phyloP scores from a whole-genome alignment of 2,329 filamentous ascomycete species.

The Onygena corvina region DNA sequence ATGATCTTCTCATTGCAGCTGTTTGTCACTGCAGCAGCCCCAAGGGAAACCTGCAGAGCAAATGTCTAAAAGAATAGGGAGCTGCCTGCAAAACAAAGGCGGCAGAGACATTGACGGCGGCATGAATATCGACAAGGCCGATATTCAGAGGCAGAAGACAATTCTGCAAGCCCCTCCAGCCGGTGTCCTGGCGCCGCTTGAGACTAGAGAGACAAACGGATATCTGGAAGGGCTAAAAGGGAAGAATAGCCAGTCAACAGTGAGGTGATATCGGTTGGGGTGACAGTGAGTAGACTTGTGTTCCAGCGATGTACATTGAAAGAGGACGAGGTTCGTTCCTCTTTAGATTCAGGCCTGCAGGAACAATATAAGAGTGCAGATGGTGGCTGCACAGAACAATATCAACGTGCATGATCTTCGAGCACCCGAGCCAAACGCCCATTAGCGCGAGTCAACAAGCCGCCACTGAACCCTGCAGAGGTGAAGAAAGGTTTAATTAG shows the following conservation, averaged over 20 bases:
- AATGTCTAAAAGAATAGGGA: neutral
- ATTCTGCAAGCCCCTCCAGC: neutral
- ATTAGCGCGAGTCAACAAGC: neutral
- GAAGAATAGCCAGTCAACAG: conserved; percentile 2
- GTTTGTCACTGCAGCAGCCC: conserved; percentile 6
- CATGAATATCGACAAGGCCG: conserved; percentile 1
- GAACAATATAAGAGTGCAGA: neutral
- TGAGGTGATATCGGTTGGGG: neutral
- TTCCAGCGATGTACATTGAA: conserved; percentile 2
- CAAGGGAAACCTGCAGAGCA: neutral
- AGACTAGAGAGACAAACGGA: conserved; percentile 6
- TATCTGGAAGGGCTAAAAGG: conserved; percentile 1
- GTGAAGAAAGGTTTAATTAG: neutral
- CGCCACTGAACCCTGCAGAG: neutral
- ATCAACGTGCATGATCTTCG: conserved; percentile 11
- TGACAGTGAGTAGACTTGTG: neutral
- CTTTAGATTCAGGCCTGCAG: neutral
- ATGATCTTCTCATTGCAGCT: conserved; percentile 1
- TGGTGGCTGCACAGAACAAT: conserved; percentile 13
- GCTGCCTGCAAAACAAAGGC: neutral
- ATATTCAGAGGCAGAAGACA: conserved; percentile 4
- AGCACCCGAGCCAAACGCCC: neutral
- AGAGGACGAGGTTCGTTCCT: neutral
- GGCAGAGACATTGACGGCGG: conserved; percentile 4
- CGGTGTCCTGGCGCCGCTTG: too few relatives aligned